These are phyloP conservation scores for Populus simonii DNA, from an alignment of 345 rosid genomes.

Conservation along the genomic window DNA sequence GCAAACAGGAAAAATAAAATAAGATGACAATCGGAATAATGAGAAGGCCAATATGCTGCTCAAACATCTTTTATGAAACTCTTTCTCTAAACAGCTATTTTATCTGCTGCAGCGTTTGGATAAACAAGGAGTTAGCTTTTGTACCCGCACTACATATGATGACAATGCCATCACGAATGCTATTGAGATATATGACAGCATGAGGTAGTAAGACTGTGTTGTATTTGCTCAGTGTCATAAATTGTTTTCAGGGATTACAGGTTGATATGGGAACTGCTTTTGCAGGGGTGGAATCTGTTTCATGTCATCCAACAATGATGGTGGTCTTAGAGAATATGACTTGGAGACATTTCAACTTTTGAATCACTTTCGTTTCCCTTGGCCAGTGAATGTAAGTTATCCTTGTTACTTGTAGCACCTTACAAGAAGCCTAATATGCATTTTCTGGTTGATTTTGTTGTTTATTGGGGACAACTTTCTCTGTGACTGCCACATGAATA, in stretches of 20 bases:
- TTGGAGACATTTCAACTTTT: conserved; percentile 48
- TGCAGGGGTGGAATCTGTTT: conserved; percentile 56
- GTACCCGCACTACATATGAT: conserved; percentile 49
- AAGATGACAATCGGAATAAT: not conserved
- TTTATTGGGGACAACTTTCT: not conserved
- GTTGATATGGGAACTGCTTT: conserved; percentile 14
- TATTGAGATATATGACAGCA: conserved; percentile 52
- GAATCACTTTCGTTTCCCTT: conserved; percentile 45
- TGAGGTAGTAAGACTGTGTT: conserved; percentile 34
- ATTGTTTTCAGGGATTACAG: not conserved
- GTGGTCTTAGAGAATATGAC: conserved; percentile 49
- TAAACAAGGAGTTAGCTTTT: conserved; percentile 52
- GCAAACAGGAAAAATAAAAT: not conserved
- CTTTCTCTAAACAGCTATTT: not conserved
- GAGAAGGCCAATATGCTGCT: not conserved
- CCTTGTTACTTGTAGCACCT: not conserved
- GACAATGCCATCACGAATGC: conserved; percentile 67
- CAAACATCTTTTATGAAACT: not conserved
- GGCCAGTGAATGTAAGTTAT: conserved; percentile 63
- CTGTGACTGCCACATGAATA: not conserved
- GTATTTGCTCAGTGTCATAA: not conserved
- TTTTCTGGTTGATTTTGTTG: not conserved
- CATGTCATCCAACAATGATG: conserved; percentile 56
- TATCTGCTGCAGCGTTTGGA: conserved; percentile 43
- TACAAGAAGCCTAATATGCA: not conserved